Base-by-base conservation (phyloP, 148 eudicot species). In the Cornus suecica region DNA sequence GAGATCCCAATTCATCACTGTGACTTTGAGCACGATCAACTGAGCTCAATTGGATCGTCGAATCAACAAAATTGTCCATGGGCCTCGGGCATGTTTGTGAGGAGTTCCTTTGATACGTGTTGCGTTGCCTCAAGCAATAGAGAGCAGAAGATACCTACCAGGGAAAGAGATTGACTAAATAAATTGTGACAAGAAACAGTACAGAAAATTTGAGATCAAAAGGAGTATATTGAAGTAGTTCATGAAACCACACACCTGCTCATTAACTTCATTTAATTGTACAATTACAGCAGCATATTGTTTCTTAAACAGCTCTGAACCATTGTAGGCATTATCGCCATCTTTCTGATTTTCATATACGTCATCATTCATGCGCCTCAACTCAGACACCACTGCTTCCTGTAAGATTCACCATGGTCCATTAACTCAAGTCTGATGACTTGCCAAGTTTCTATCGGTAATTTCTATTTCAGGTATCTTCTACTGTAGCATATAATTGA, bases 211-310 rank as follows among this genome's bases (percentile, higher is more conserved):
- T 25, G 29, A n/a, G 18, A 78, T 24, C 10, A 63, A 37, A 63
- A 61, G 22, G 30, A 54, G 72, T 61, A 51, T 24, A 76, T 11
- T 20, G 2, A 66, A 71, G 9, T 15, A 56, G 5, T 26, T 74
- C 30, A 69, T 58, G 52, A 52, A 71, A 42, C 41, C 24, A 74
- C 79, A 71, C 86, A 74, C 99, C 97, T 91, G 97, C 76, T 93
- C 93, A 84, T 88, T 90, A 65, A 84, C 90, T 77, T 88, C 93
- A 82, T 88, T 86, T 61, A 95, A 72, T 80, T 95, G 97, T 77
- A 90, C 87, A 65, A 95, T 86, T 66, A 93, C 89, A 52, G 97
- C 97, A 61, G 99, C 99, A 86, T 91, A 93, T 79, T 95, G 93
- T 86, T 95, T 91, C 86, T 90, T 93, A 74, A 95, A 95, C 45